Evolutionary conservation across 345 rosid species (phyloP).

Genomic region (Nephelium lappaceum): DNA sequence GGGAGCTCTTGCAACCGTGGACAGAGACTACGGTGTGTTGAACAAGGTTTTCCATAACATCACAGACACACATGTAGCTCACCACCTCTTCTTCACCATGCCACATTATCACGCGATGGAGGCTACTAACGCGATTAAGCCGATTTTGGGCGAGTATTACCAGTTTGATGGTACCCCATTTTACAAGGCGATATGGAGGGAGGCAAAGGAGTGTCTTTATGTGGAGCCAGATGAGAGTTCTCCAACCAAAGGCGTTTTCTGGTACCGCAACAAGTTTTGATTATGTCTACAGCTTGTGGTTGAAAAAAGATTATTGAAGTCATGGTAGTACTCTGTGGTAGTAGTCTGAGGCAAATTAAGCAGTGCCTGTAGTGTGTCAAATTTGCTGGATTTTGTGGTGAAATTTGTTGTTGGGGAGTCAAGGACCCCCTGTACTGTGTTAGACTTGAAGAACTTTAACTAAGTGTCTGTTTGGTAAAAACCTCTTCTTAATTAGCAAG

Average conservation of each 20-base stretch:
- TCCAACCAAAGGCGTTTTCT: constrained; percentile 48
- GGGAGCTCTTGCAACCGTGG: constrained; percentile 64
- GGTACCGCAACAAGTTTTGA: constrained; percentile 60
- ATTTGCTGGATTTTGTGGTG: not conserved
- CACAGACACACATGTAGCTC: constrained; percentile 64
- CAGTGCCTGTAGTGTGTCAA: not conserved
- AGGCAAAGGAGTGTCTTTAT: constrained; percentile 59
- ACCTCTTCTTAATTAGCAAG: not conserved
- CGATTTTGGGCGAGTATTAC: constrained; percentile 58
- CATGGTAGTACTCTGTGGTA: not conserved
- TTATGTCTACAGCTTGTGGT: not conserved
- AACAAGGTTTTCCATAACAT: constrained; percentile 65
- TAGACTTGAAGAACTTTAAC: not conserved
- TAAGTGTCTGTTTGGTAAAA: not conserved
- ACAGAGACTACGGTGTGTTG: constrained; percentile 59
- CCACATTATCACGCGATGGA: constrained; percentile 71
- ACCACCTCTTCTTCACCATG: constrained; percentile 67
- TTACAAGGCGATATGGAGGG: constrained; percentile 60
- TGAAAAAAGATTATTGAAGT: not conserved
- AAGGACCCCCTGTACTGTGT: not conserved
- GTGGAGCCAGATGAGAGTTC: constrained; percentile 50
- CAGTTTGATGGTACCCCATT: constrained; percentile 49
- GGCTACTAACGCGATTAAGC: constrained; percentile 63
- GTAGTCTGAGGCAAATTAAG: not conserved
- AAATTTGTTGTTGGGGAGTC: not conserved